These are phyloP conservation scores for Termitomyces sp. DNA, from an alignment of 768 basidiomycete species.

Conservation along the genomic window DNA sequence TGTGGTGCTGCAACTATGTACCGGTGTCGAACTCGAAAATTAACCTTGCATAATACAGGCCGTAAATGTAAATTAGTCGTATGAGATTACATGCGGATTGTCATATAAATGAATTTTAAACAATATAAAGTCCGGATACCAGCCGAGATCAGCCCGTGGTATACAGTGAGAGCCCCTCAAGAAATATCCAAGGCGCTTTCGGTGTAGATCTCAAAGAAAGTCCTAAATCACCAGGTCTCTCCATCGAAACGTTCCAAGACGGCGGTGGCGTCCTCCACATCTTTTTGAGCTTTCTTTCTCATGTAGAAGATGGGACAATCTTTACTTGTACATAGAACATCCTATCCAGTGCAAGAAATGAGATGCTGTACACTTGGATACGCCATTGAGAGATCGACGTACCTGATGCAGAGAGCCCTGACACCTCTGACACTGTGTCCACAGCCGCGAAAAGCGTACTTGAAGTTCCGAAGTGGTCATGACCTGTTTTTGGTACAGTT, in stretches of 20 bases:
- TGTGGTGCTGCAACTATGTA: neutral
- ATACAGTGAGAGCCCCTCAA: neutral
- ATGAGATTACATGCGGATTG: neutral
- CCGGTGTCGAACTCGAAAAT: too few species aligned
- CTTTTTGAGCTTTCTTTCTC: conserved; percentile 97
- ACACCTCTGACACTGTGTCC: conserved; percentile 99
- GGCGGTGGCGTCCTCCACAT: conserved; percentile 81
- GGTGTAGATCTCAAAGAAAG: neutral
- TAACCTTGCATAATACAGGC: neutral
- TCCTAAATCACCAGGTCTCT: conserved; percentile 57
- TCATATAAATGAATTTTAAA: neutral
- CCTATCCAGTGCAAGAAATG: conserved; percentile 40
- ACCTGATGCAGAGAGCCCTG: conserved; percentile 97
- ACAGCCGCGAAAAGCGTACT: conserved; percentile 89
- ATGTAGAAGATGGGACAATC: conserved; percentile 99
- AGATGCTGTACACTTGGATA: neutral
- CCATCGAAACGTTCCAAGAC: conserved; percentile 82
- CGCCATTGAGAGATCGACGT: conserved; percentile 4
- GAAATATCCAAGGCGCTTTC: neutral
- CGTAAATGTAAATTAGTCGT: neutral
- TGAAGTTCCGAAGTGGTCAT: conserved; percentile 71
- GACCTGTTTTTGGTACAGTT: conserved; percentile 91
- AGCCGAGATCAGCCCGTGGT: neutral
- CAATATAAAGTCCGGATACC: neutral
- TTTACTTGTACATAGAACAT: conserved; percentile 93